Base-by-base conservation (phyloP, 495 filamentous ascomycete genomes). In the Annulohypoxylon maeteangense region DNA sequence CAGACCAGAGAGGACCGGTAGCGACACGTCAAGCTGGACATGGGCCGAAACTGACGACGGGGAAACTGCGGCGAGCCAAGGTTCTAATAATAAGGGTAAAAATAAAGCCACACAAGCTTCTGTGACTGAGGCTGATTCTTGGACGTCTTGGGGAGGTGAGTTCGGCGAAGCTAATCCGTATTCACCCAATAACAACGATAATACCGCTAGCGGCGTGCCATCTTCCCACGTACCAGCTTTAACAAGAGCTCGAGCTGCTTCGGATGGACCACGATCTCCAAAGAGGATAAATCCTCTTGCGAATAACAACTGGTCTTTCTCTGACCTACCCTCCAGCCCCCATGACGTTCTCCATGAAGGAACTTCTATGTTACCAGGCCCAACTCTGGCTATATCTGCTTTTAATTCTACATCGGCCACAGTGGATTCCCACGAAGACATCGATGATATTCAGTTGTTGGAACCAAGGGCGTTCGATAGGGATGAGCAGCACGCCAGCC, bases 251-350 rank as follows among this genome's bases (percentile, higher is more conserved):
- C 70, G 85, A 58, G 75, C 85, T 32, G 76, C 79, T 53, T 86
- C 85, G 2, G 85, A 86, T 51, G 85, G 85, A 7, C 84, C 80
- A 4, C 75, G 70, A 40, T 56, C 74, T 5, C 75, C 63, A 14
- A 74, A 76, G 27, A 59, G 53, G 0, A 75, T 80, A 32, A 82
- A 84, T 34, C 81, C 79, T 0, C 65, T 86, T 40, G 83, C 78
- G 0, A 83, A 83, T 62, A 84, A 86, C 71, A 86, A 75, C 56
- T 87, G 85, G 85, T 82, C 79, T 0, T 85, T 84, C 51, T 72
- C 71, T 1, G 62, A 77, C 23, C 42, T 80, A 1, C 72, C 78
- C 1, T n/a, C 68, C 23, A 62, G 74, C n/a, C 14, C 34, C 8
- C 44, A 36, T 7, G 44, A 55, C 20, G 51, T 29, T 16, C 25